phyloP scores from a whole-genome alignment of 768 basidiomycete species.

The Leucocoprinus leucothites region DNA sequence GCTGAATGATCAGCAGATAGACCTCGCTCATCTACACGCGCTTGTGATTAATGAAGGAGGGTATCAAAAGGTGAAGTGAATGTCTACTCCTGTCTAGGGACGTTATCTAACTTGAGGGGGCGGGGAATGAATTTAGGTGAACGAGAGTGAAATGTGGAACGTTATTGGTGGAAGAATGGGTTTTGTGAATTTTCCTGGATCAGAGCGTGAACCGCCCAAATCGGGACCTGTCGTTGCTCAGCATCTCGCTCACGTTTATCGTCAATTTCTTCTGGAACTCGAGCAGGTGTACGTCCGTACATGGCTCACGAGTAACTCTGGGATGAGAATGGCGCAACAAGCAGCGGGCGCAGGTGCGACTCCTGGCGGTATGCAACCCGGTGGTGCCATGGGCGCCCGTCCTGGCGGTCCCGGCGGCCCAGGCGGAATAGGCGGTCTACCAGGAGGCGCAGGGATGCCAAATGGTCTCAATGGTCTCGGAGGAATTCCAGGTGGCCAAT shows the following conservation, averaged over 20 bases:
- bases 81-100: neutral
- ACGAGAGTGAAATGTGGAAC: conserved; percentile 55
- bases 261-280: conserved; percentile 52
- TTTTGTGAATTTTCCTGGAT: conserved; percentile 62
- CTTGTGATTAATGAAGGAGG: conserved; percentile 62
- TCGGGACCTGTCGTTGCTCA: conserved; percentile 60
- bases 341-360: too few species aligned
- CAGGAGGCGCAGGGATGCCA: neutral
- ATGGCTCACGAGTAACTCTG: conserved; percentile 26
- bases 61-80: conserved; percentile 35
- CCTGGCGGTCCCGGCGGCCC: neutral
- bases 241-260: conserved; percentile 59
- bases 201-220: conserved; percentile 56
- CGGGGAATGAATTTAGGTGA: conserved; percentile 46
- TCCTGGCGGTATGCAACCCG: neutral
- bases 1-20: conserved; percentile 54
- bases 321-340: conserved; percentile 5
- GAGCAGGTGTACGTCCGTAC: conserved; percentile 52
- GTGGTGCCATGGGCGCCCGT: neutral
- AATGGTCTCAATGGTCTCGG: neutral
- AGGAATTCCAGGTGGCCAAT: neutral
- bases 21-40: conserved; percentile 56
- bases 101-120: conserved; percentile 2
- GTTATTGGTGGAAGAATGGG: conserved; percentile 67
- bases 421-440: neutral